Conservation (phyloP, 768 basidiomycete species). For the Suillus subluteus region DNA sequence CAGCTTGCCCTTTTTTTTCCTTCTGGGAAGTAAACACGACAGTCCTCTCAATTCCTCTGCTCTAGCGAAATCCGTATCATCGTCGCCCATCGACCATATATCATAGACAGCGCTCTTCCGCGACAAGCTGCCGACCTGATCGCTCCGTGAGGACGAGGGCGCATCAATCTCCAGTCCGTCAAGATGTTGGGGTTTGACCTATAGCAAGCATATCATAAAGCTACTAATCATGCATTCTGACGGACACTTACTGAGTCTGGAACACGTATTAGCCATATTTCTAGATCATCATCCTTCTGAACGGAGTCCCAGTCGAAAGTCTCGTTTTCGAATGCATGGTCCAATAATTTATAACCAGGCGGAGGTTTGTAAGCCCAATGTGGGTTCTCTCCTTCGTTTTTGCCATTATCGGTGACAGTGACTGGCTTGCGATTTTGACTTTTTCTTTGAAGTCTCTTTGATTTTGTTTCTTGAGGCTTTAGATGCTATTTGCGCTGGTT, state of each 20-base stretch:
- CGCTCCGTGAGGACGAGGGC: constrained; percentile 42
- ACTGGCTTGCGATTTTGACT: constrained; percentile 9
- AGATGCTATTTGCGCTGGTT: constrained; percentile 13
- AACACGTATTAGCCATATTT: constrained; percentile 72
- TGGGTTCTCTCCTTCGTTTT: constrained; percentile 57
- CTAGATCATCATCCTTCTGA: constrained; percentile 56
- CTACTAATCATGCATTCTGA: constrained; percentile 11
- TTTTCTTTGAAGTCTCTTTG: constrained; percentile 23
- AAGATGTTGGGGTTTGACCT: constrained; percentile 73
- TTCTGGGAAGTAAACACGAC: constrained; percentile 67
- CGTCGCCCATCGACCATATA: constrained; percentile 63
- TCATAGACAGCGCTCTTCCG: constrained; percentile 62
- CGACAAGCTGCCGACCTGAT: constrained; percentile 51
- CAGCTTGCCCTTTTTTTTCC: constrained; percentile 59
- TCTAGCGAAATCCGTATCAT: constrained; percentile 38
- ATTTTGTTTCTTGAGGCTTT: constrained; percentile 16
- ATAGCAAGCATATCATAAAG: not conserved
- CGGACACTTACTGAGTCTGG: constrained; percentile 59
- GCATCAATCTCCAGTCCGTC: constrained; percentile 52
- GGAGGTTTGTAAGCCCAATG: constrained; percentile 68
- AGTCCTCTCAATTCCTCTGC: constrained; percentile 68
- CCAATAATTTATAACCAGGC: constrained; percentile 49
- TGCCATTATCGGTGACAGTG: constrained; percentile 33
- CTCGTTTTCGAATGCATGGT: constrained; percentile 45
- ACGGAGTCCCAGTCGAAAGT: constrained; percentile 74